Percentiles rank a stretch among this genome's conserved stretches.
phyloP scores from a whole-genome alignment of 495 filamentous ascomycete species.

The Hypoxylon fuscum region DNA sequence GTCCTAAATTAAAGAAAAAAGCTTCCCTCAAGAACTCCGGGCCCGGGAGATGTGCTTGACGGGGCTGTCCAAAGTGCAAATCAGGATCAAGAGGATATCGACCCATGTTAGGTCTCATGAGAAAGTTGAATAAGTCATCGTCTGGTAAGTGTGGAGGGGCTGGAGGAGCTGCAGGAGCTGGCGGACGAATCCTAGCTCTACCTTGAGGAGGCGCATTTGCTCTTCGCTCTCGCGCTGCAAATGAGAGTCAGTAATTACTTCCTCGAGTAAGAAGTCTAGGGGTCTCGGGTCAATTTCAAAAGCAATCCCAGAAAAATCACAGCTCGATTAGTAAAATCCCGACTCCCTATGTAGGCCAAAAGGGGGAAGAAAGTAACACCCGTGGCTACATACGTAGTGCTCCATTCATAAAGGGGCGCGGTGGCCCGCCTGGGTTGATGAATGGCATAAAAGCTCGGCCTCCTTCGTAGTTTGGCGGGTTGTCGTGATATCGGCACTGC shows the following conservation, averaged over 20 bases:
- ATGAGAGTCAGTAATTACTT: neutral
- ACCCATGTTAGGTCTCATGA: conserved; percentile 6
- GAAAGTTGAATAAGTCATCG: neutral
- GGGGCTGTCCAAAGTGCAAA: neutral
- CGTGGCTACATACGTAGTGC: neutral
- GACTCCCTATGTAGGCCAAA: neutral
- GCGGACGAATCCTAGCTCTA: neutral
- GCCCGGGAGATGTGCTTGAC: neutral
- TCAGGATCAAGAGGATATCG: conserved; percentile 17
- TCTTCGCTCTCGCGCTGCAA: neutral
- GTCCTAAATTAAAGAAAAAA: conserved; percentile 15
- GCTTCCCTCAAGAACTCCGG: conserved; percentile 12
- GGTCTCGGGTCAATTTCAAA: neutral
- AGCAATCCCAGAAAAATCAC: neutral
- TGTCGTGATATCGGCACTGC: conserved; percentile 43
- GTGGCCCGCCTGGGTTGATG: conserved; percentile 4
- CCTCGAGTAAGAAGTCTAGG: neutral
- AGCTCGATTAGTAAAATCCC: neutral
- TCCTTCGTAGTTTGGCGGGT: conserved; percentile 38
- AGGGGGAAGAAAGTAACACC: neutral
- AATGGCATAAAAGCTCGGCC: conserved; percentile 30
- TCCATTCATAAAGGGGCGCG: neutral
- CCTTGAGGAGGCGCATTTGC: neutral
- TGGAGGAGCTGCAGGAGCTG: neutral
- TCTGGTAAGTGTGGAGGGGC: neutral